phyloP scores from a whole-genome alignment of 257 asterid species.

The Cinchona pubescens region DNA sequence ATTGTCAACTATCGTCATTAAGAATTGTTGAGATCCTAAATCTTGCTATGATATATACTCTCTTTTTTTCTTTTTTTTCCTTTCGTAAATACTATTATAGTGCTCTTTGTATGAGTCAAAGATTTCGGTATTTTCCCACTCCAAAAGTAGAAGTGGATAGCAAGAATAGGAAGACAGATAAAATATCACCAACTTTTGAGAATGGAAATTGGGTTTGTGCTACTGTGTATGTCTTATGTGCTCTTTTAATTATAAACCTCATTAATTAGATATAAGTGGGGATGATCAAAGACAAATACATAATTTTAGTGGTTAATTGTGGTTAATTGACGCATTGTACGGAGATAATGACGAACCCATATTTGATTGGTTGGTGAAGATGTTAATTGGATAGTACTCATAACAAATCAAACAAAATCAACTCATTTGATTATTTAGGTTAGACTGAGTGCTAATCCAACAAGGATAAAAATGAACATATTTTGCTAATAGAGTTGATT shows the following conservation, averaged over 20 bases:
- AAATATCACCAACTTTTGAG: too few relatives aligned
- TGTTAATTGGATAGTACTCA: neutral
- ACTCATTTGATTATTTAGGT: neutral
- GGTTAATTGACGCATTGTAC: slow-evolving; percentile 4
- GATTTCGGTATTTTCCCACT: too few relatives aligned
- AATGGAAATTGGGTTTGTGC: too few relatives aligned
- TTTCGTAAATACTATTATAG: too few relatives aligned
- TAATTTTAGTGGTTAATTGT: neutral
- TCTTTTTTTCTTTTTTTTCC: too few relatives aligned
- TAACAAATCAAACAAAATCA: neutral
- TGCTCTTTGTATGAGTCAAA: too few relatives aligned
- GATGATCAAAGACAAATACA: neutral
- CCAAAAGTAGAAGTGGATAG: too few relatives aligned
- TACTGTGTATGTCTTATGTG: too few relatives aligned
- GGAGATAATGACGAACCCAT: neutral
- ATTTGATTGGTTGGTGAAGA: neutral
- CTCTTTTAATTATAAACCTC: neutral
- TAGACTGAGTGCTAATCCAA: neutral
- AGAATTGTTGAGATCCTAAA: too few relatives aligned
- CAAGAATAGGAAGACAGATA: too few relatives aligned
- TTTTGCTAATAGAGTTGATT: neutral
- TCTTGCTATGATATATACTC: too few relatives aligned
- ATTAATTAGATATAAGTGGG: neutral
- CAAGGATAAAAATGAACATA: neutral
- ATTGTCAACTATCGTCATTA: too few relatives aligned